A percentile compares a stretch with the other conserved stretches of the same genome.
These are phyloP conservation scores for Comarum palustre DNA, from an alignment of 306 rosid genomes.

Conservation along the genomic window DNA sequence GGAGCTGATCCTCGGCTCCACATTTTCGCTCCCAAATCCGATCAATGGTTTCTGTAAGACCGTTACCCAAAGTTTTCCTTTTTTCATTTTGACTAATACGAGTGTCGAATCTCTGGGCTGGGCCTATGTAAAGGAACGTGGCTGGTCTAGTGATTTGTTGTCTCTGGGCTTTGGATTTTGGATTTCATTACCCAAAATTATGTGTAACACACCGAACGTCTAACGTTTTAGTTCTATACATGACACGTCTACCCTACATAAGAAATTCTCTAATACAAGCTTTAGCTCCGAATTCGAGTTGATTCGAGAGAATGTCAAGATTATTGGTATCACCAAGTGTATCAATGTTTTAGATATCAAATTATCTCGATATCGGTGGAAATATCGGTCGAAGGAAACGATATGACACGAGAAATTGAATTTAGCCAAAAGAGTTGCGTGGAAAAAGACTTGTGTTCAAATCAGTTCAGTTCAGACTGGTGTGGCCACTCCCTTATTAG, in stretches of 20 bases:
- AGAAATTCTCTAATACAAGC: neutral
- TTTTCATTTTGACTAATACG: neutral
- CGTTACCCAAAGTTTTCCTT: neutral
- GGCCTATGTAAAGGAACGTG: neutral
- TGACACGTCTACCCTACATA: no score
- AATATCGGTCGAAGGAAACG: neutral
- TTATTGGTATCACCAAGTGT: neutral
- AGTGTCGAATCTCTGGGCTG: neutral
- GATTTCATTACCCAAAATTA: neutral
- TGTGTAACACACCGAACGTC: neutral
- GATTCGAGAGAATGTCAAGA: neutral
- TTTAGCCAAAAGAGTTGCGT: neutral
- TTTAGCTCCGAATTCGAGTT: neutral
- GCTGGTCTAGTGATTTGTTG: no score
- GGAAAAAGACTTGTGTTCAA: neutral
- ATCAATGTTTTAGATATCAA: neutral
- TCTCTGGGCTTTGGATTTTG: neutral
- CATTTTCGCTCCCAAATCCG: slow-evolving; percentile 35
- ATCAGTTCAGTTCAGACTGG: neutral
- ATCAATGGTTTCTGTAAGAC: neutral
- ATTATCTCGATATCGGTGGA: neutral
- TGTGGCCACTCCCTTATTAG: neutral
- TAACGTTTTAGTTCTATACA: neutral
- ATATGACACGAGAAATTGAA: neutral
- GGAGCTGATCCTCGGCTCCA: slow-evolving; percentile 28